A percentile compares a stretch with the other conserved stretches of the same genome.
Conservation (phyloP, 805 yeast species). For the Pichia gijzeniarum region DNA sequence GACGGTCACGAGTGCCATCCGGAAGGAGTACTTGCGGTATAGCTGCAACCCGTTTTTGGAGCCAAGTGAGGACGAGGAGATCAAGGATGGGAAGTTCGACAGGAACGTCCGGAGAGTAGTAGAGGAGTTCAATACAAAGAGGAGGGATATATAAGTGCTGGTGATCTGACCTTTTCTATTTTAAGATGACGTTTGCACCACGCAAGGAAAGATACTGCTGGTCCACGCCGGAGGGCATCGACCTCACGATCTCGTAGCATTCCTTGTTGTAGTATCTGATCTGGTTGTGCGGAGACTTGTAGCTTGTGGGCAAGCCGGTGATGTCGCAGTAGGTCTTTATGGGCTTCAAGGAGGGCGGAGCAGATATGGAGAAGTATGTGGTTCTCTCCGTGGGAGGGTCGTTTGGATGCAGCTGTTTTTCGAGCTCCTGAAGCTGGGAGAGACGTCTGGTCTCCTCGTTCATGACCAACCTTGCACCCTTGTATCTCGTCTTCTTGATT, state of each 20-base stretch:
- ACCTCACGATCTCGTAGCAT: slow-evolving; percentile 67
- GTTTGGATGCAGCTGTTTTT: slow-evolving; percentile 6
- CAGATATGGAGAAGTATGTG: slow-evolving; percentile 64
- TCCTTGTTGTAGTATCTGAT: slow-evolving; percentile 79
- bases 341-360: slow-evolving; percentile 85
- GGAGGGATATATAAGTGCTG: not conserved
- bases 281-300: slow-evolving; percentile 68
- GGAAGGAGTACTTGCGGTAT: slow-evolving; percentile 47
- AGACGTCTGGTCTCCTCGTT: slow-evolving; percentile 74
- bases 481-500: slow-evolving; percentile 55
- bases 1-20: slow-evolving; percentile 37
- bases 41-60: slow-evolving; percentile 60
- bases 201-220: slow-evolving; percentile 86
- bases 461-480: slow-evolving; percentile 64
- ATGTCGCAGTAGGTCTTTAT: slow-evolving; percentile 84
- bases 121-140: slow-evolving; percentile 18
- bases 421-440: slow-evolving; percentile 32
- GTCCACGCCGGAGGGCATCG: slow-evolving; percentile 85
- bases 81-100: slow-evolving; percentile 29
- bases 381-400: slow-evolving; percentile 38
- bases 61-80: slow-evolving; percentile 24
- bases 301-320: slow-evolving; percentile 78
- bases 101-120: slow-evolving; percentile 22
- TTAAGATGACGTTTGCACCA: slow-evolving; percentile 80
- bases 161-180: no score